Base-by-base conservation (phyloP, 805 yeast species). In the Sungouiella thailandica region DNA sequence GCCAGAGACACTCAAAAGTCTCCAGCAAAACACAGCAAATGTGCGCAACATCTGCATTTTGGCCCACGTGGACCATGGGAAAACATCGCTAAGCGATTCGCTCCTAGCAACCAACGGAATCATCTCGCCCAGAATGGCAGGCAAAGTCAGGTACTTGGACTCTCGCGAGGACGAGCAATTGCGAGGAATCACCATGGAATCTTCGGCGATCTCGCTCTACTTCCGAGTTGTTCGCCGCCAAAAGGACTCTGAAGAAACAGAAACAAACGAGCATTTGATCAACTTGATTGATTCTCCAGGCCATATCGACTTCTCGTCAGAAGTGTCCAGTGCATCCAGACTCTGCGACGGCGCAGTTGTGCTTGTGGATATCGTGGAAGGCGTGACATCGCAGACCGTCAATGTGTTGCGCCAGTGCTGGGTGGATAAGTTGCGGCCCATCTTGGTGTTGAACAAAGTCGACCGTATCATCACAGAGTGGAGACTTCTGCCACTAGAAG, bases 1-100 rank as follows among this genome's bases (percentile, higher is more conserved):
- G 2, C 69, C 82, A 4, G 80, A 76, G 25, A 78, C 80, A 19
- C 72, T 87, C 22, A 68, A 74, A 20, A 58, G 74, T 43, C 63
- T 88, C 13, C 97, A 90, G 57, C 68, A 68, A 44, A 74, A 82
- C 43, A 78, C 95, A 0, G 61, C 72, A 11, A 66, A 76, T 40
- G 78, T 90, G 19, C 71, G 98, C 40, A 93, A 93, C 58, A 86
- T 93, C 28, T 93, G 98, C 60, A 87, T 93, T 41, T 69, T 93
- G 31, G 99, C 99, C 0, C 99, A 93, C 60, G 98, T 93, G 16
- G 99, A 93, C 57, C 99, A 93, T 55, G 99, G 99, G 17, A 93
- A 93, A 62, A 93, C 99, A 0, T 86, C 97, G 2, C 66, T 93
- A 20, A 83, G 95, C 28, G 99, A 93, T 58, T 83, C 95, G 7